Evolutionary conservation across 2,329 filamentous ascomycete genomes (phyloP).

Genomic region (Aspergillus melleus): DNA sequence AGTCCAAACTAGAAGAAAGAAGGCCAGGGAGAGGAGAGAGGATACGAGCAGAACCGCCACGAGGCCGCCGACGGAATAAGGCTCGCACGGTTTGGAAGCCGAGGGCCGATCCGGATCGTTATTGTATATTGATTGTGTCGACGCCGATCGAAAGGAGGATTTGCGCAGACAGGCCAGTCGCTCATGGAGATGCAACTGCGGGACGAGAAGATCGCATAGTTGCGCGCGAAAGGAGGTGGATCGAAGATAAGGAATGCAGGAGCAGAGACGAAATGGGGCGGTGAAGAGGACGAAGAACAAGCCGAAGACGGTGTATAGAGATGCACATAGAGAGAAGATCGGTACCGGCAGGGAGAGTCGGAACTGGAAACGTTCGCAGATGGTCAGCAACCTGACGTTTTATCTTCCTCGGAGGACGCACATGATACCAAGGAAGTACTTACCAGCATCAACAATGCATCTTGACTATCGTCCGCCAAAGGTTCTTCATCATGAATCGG

Average conservation of each 20-base stretch:
- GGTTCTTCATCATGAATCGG: slow-evolving; percentile 28
- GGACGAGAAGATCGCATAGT: slow-evolving; percentile 53
- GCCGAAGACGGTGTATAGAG: slow-evolving; percentile 55
- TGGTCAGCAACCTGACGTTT: not conserved
- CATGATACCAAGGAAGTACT: slow-evolving; percentile 37
- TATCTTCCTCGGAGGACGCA: not conserved
- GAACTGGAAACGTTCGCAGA: slow-evolving; percentile 40
- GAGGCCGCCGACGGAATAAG: slow-evolving; percentile 41
- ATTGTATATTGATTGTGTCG: slow-evolving; percentile 29
- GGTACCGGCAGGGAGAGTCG: slow-evolving; percentile 56
- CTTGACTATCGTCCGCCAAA: slow-evolving; percentile 31
- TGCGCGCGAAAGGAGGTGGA: slow-evolving; percentile 51
- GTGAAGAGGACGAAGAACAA: slow-evolving; percentile 53
- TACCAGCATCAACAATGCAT: slow-evolving; percentile 49
- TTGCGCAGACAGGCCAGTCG: slow-evolving; percentile 32
- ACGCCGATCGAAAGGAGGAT: slow-evolving; percentile 23
- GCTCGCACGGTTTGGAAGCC: slow-evolving; percentile 31
- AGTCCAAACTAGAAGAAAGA: slow-evolving; percentile 59
- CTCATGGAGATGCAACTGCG: slow-evolving; percentile 52
- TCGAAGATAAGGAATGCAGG: slow-evolving; percentile 41
- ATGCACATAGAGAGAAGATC: slow-evolving; percentile 54
- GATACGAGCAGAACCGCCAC: slow-evolving; percentile 56
- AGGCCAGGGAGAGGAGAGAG: slow-evolving; percentile 56
- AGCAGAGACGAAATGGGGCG: slow-evolving; percentile 57
- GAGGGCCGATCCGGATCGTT: slow-evolving; percentile 43